Evolutionary conservation across 495 filamentous ascomycete species (phyloP), one percentile per base, ranked within the genome.

Genomic region (Penicillium manginii): DNA sequence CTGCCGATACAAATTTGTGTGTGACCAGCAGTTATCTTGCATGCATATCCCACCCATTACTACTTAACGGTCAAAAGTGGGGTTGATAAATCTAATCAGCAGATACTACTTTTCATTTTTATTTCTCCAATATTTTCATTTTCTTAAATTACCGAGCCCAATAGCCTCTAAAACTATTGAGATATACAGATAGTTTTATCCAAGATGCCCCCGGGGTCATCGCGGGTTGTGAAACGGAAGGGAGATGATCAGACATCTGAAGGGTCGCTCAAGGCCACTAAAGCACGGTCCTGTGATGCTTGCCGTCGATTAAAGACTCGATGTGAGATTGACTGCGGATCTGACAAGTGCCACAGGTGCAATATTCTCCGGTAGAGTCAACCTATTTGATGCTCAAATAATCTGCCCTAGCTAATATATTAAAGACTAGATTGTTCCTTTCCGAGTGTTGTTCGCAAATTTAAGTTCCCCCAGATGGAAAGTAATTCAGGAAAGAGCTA

Each of bases 341-440:
- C 45, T 22, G 45, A 12, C 45, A 10, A 26, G 45, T 47, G 45
- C 22, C 45, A 47, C 45, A 47, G 45, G 22, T 47, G 45, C 21
- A 26, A 47, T 22, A 26, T 47, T 26, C 45, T 47, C 21, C 19
- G 22, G 45, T 47, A 26, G 19, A 22, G 21, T 8, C 15, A 15
- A 26, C 21, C n/a, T 3, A 37, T 12, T 9, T 47, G 0, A 22
- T 11, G 15, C 19, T 26, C 6, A 47, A 43, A 1, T 29, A 43
- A 11, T 4, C 19, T 47, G 3, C 21, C 9, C 6, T 9, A 12
- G 22, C 15, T 26, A 11, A 47, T 47, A 22, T 23, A 14, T 26
- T 26, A 3, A 12, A 47, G 45, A 26, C 10, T 47, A 9, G 45
- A 47, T 23, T 47, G 45, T 1, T 23, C 10, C 10, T 47, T 47